Evolutionary conservation across 1,139 yeast species (phyloP).

Genomic region (Geotrichum klebahnii): DNA sequence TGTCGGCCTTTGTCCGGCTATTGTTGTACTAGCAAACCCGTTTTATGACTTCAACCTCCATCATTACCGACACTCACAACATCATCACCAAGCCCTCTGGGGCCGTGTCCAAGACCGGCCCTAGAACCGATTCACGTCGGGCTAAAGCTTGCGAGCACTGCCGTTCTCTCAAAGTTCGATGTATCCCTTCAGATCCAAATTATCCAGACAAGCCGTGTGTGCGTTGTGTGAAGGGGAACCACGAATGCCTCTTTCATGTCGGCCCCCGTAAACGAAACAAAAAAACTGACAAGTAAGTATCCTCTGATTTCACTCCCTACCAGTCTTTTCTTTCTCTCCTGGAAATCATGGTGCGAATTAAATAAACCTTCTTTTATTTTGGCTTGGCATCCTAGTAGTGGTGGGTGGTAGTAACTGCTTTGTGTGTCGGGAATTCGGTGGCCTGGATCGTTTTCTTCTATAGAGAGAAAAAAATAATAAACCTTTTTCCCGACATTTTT

Average conservation of each 20-base stretch:
- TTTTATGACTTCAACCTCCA: not conserved
- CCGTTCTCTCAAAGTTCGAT: slow-evolving; percentile 73
- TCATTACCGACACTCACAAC: slow-evolving; percentile 5
- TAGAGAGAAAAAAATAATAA: too few species aligned
- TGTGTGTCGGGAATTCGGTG: too few species aligned
- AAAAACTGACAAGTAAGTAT: slow-evolving; percentile 33
- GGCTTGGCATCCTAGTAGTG: too few species aligned
- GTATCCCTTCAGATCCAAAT: slow-evolving; percentile 65
- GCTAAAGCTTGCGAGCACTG: slow-evolving; percentile 75
- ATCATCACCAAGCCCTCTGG: not conserved
- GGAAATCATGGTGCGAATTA: not conserved
- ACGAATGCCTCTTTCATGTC: slow-evolving; percentile 64
- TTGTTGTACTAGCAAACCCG: not conserved
- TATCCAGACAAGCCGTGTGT: slow-evolving; percentile 63
- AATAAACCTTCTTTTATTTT: not conserved
- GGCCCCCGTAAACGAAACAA: slow-evolving; percentile 54
- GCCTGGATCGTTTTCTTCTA: too few species aligned
- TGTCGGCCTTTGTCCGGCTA: not conserved
- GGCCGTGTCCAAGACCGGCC: slow-evolving; percentile 1
- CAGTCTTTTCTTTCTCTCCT: not conserved
- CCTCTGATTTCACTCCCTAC: not conserved
- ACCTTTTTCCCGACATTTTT: too few species aligned
- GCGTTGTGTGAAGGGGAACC: slow-evolving; percentile 62
- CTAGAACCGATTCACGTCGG: slow-evolving; percentile 32
- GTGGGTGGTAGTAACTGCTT: too few species aligned